Conservation (phyloP, 768 basidiomycete genomes). For the Tylopilus sp. region DNA sequence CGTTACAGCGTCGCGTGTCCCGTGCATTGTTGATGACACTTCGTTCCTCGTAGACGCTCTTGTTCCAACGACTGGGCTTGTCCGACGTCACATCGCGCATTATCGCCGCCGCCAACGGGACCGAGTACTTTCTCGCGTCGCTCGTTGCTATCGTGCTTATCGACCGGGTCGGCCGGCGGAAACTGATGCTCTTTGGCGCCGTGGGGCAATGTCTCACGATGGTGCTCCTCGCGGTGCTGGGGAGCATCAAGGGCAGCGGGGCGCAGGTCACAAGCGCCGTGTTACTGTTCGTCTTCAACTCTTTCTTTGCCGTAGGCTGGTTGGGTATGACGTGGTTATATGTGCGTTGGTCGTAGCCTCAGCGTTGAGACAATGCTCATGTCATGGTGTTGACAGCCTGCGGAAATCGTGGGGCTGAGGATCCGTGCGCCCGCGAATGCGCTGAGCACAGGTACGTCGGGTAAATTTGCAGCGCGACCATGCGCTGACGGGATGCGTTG, state of each 20-base stretch:
- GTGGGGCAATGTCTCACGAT: slow-evolving; percentile 56
- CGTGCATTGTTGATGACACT: neutral
- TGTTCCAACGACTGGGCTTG: slow-evolving; percentile 59
- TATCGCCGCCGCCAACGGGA: slow-evolving; percentile 64
- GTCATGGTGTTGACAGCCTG: slow-evolving; percentile 40
- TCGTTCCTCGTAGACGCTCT: slow-evolving; percentile 36
- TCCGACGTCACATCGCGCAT: slow-evolving; percentile 56
- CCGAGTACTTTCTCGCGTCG: slow-evolving; percentile 71
- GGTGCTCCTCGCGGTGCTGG: slow-evolving; percentile 56
- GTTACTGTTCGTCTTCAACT: slow-evolving; percentile 67
- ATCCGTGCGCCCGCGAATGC: slow-evolving; percentile 66
- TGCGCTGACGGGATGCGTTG: neutral
- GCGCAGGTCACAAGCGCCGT: slow-evolving; percentile 52
- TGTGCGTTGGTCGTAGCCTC: slow-evolving; percentile 33
- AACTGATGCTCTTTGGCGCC: slow-evolving; percentile 69
- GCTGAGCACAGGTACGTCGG: slow-evolving; percentile 44
- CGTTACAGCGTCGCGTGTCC: neutral
- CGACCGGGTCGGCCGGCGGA: slow-evolving; percentile 69
- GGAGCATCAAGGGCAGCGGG: slow-evolving; percentile 44
- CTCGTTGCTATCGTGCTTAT: slow-evolving; percentile 68
- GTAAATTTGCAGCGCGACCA: neutral
- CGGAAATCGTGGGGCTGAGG: slow-evolving; percentile 60
- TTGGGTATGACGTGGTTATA: slow-evolving; percentile 72
- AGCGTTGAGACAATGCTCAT: neutral
- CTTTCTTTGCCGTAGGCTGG: slow-evolving; percentile 69